Evolutionary conservation across 2,329 filamentous ascomycete genomes (phyloP), one percentile per base, ranked within the genome.

Genomic region (Stromatinia cepivora): DNA sequence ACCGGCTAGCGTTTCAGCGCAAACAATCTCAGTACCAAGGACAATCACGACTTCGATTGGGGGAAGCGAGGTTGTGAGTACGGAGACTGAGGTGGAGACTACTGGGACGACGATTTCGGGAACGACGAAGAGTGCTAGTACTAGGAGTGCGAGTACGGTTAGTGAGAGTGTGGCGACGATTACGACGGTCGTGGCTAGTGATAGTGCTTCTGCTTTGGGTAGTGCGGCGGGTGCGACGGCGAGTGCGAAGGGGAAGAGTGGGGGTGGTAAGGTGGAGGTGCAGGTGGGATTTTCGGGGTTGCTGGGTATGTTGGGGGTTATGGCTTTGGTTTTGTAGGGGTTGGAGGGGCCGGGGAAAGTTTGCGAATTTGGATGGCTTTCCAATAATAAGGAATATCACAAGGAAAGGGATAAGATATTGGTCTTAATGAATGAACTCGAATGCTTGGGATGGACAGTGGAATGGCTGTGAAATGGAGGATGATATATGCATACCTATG

Each of bases 31-130:
- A 22, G 28, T 67, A 15, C 39, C 64, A 25, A 46, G 45, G 20
- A 62, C 66, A 4, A 20, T 63, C 9, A 66, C 50, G 36, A 57
- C 39, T 22, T 56, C 36, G 25, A 31, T 66, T 42, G n/a, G 10
- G 20, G 48, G 34, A 22, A 62, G 20, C 4, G 22, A 22, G 20
- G 5, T 39, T 25, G n/a, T 53, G 8, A 68, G 48, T 31, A 68
- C 66, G 25, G 36, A 52, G 1, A 7, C 10, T 8, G 45, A 53
- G 11, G 28, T 42, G 48, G 25, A 54, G 5, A 34, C 28, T 17
- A 59, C 10, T 1, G 69, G 58, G 4, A 79, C 78, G 0, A 75
- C 71, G 8, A 22, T 73, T 1, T 17, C 39, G 7, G 70, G 69
- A 5, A 71, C 61, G 39, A 75, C 72, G 25, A 56, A 67, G 11